Evolutionary conservation across 2,329 filamentous ascomycete genomes (phyloP).

Genomic region (Aureobasidium sp.): DNA sequence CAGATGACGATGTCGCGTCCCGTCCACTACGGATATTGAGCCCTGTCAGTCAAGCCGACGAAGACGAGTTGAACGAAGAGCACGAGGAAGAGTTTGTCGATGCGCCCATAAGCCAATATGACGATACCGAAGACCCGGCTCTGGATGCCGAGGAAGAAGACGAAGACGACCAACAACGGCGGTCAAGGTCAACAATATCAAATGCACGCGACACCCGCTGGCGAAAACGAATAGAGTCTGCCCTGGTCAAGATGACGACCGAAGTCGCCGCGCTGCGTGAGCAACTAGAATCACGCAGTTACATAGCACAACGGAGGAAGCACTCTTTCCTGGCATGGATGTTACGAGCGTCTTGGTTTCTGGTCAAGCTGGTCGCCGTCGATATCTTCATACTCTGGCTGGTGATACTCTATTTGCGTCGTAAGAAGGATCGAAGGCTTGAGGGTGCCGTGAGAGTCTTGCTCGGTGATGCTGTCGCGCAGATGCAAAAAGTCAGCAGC

Average conservation of each 20-base stretch:
- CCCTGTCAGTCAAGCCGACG: constrained; percentile 68
- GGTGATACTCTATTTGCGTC: constrained; percentile 65
- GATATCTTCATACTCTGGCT: constrained; percentile 62
- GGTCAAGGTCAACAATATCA: constrained; percentile 14
- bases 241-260: constrained; percentile 80
- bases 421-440: constrained; percentile 61
- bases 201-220: constrained; percentile 50
- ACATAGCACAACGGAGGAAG: constrained; percentile 61
- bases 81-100: constrained; percentile 26
- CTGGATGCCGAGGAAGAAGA: constrained; percentile 12
- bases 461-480: constrained; percentile 41
- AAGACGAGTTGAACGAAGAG: constrained; percentile 36
- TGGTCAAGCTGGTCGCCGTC: constrained; percentile 65
- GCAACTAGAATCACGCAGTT: constrained; percentile 71
- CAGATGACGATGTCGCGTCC: background rate
- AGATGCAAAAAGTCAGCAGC: constrained; percentile 28
- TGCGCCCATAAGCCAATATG: constrained; percentile 20
- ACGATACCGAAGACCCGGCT: constrained; percentile 8
- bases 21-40: constrained; percentile 55
- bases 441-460: constrained; percentile 67
- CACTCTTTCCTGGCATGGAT: constrained; percentile 63
- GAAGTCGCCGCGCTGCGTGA: constrained; percentile 89
- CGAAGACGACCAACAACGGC: constrained; percentile 1
- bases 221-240: constrained; percentile 75
- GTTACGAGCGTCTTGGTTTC: constrained; percentile 61